Evolutionary conservation across 345 rosid species (phyloP), one percentile per base, ranked within the genome.

Genomic region (Eucalyptus viminalis): DNA sequence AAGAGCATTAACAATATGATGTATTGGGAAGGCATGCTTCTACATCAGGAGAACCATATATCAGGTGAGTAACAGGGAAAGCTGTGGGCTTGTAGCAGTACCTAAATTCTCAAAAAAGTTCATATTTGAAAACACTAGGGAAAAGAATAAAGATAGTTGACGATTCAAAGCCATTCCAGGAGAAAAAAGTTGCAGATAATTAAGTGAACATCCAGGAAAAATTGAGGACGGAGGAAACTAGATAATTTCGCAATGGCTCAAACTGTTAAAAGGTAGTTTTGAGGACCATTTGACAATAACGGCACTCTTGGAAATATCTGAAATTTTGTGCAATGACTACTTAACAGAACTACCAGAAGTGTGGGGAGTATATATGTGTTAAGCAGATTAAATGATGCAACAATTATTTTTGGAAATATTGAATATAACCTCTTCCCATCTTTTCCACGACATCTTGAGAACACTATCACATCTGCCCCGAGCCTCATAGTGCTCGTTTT

Each of bases 401-500:
- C 8, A 11, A 49, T 69, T 86, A 53, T 80, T 7, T n/a, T 76
- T 76, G 47, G 47, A 76, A 76, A 40, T 21, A 76, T 76, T 4
- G 81, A 91, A 34, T 27, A 40, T 21, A 21, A 97, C 99, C 95
- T 91, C 89, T 91, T 96, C 89, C 96, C 96, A 93, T 93, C 91
- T 92, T 94, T 93, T 80, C 96, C 98, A 80, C 65, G 76, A 90
- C 93, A 95, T 80, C 98, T 95, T 8, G 99, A 94, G 93, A 97
- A 97, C n/a, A 97, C 99, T 80, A 97, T 95, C 81, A 97, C 99
- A 97, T 97, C 99, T 86, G 99, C 99, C 37, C 99, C 99, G 86
- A 97, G 98, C 91, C 99, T 96, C 99, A 97, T 97, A 62, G 99
- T 97, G 92, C 99, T 97, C 22, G 99, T 97, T 95, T 97, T 97